These are phyloP conservation scores for Prunus kanzakura DNA, from an alignment of 306 rosid species.

Conservation along the genomic window DNA sequence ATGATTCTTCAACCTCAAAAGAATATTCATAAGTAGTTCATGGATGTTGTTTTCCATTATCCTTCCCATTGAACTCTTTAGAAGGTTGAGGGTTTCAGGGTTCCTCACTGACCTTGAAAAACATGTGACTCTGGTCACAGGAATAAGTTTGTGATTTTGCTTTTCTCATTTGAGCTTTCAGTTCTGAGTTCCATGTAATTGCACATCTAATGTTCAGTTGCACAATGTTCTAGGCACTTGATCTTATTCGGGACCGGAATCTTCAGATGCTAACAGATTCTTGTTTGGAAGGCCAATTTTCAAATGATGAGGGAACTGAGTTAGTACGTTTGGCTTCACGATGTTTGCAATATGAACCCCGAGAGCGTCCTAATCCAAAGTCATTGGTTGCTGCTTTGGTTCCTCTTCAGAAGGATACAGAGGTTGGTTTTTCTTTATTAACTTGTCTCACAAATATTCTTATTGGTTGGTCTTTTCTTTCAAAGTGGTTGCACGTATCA, in stretches of 20 bases:
- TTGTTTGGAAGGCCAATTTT: constrained; percentile 89
- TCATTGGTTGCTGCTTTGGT: constrained; percentile 75
- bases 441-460: not conserved
- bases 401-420: constrained; percentile 87
- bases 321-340: constrained; percentile 92
- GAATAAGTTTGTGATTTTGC: not conserved
- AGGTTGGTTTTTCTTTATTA: constrained; percentile 44
- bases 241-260: constrained; percentile 86
- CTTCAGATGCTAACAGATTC: constrained; percentile 87
- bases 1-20: not conserved
- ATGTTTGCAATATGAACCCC: constrained; percentile 85
- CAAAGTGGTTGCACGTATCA: not conserved
- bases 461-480: constrained; percentile 1
- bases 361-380: constrained; percentile 93
- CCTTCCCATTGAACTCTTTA: not conserved
- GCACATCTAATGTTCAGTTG: constrained; percentile 25
- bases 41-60: not conserved
- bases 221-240: constrained; percentile 70
- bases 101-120: not conserved
- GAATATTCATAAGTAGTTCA: not conserved
- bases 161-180: not conserved
- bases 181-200: constrained; percentile 21
- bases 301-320: constrained; percentile 86
- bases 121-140: not conserved
- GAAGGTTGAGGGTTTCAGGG: not conserved